These are phyloP conservation scores for Thraustochytrium striatum DNA, from an alignment of 352 stramenopile species.

Conservation along the genomic window DNA sequence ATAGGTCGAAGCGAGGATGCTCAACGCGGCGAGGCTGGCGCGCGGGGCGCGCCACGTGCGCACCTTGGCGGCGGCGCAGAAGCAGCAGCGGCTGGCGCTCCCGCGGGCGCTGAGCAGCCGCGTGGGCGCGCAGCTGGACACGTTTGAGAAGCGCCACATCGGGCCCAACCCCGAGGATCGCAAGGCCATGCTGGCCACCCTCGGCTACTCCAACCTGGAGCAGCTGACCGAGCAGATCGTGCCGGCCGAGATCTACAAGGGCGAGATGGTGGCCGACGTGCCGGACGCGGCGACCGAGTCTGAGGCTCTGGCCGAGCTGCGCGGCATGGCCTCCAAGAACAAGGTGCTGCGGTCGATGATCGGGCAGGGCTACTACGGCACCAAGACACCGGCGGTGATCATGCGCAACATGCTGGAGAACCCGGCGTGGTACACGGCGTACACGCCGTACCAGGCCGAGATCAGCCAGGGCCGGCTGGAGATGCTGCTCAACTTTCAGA, in stretches of 20 bases:
- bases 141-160: constrained; percentile 56
- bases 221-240: constrained; percentile 89
- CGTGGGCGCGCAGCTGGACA: constrained; percentile 28
- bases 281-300: constrained; percentile 76
- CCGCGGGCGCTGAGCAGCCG: no score
- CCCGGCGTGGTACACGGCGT: constrained; percentile 96
- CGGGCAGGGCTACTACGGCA: constrained; percentile 97
- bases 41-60: no score
- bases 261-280: constrained; percentile 58
- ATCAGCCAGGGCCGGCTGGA: constrained; percentile 97
- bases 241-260: constrained; percentile 80
- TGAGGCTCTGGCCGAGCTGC: constrained; percentile 82
- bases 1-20: no score
- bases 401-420: constrained; percentile 96
- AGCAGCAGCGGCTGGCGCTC: no score
- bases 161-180: constrained; percentile 79
- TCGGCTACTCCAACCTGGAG: constrained; percentile 87
- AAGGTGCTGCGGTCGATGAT: constrained; percentile 92
- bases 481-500: constrained; percentile 99
- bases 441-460: constrained; percentile 95
- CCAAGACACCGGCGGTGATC: constrained; percentile 88
- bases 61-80: no score
- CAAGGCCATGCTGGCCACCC: constrained; percentile 80
- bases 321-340: constrained; percentile 88
- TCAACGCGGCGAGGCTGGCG: no score